Conservation (phyloP, 2,329 filamentous ascomycete species). For the Xylaria digitata region DNA sequence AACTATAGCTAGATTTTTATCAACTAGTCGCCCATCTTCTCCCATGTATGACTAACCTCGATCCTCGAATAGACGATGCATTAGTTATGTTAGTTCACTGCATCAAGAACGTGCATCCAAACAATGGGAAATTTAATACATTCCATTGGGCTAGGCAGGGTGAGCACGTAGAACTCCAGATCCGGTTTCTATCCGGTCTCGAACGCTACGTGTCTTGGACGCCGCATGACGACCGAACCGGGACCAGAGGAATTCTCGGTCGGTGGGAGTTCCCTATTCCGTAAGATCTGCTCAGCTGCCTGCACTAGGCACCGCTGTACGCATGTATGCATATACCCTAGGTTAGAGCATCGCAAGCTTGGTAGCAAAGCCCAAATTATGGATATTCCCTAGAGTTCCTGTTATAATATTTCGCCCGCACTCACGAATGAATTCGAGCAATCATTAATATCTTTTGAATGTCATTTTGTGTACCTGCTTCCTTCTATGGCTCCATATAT, state of each 20-base stretch:
- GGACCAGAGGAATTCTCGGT: conserved; percentile 1
- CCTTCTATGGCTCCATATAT: conserved; percentile 34
- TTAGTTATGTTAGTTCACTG: not conserved
- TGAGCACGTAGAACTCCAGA: not conserved
- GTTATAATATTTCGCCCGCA: not conserved
- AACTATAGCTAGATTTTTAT: not conserved
- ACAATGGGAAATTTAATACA: not conserved
- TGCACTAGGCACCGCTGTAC: not conserved
- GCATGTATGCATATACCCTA: conserved; percentile 3
- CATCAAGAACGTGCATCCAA: not conserved
- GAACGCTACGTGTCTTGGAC: not conserved
- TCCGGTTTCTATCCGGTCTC: not conserved
- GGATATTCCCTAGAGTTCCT: not conserved
- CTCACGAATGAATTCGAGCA: not conserved
- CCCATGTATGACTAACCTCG: not conserved
- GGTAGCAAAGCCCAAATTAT: not conserved
- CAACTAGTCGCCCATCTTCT: not conserved
- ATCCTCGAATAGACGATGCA: not conserved
- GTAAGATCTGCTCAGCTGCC: conserved; percentile 1
- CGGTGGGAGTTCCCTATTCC: not conserved
- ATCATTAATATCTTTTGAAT: not conserved
- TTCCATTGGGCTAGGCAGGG: not conserved
- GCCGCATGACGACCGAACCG: not conserved
- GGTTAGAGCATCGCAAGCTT: not conserved
- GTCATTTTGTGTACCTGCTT: conserved; percentile 3